Conservation (phyloP, 768 basidiomycete species). For the Suillus decipiens region DNA sequence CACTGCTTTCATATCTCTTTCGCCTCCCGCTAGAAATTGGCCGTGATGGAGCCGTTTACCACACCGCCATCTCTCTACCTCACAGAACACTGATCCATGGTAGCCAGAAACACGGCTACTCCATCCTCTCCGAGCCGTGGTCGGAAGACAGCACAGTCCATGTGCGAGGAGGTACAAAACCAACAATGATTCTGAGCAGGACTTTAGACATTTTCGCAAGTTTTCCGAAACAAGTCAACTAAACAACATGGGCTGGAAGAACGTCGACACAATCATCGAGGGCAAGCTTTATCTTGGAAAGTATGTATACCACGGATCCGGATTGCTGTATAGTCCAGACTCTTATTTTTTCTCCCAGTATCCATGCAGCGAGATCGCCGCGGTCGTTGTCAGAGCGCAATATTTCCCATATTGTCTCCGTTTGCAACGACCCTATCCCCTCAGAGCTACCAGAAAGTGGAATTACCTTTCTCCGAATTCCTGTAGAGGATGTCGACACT, state of each 20-base stretch:
- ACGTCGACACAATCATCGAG: slow-evolving; percentile 67
- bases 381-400: slow-evolving; percentile 71
- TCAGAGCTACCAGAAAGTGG: slow-evolving; percentile 72
- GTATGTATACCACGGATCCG: slow-evolving; percentile 45
- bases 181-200: slow-evolving; percentile 27
- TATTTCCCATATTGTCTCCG: slow-evolving; percentile 80
- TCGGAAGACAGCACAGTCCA: slow-evolving; percentile 18
- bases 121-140: slow-evolving; percentile 30
- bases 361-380: slow-evolving; percentile 69
- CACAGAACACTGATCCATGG: slow-evolving; percentile 22
- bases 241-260: slow-evolving; percentile 52
- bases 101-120: slow-evolving; percentile 31
- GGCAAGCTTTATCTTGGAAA: slow-evolving; percentile 73
- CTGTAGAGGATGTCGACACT: slow-evolving; percentile 69
- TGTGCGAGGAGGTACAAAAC: slow-evolving; percentile 35
- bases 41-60: slow-evolving; percentile 34
- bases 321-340: slow-evolving; percentile 12
- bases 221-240: slow-evolving; percentile 26
- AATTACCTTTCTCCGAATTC: slow-evolving; percentile 67
- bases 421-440: slow-evolving; percentile 71
- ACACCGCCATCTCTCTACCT: slow-evolving; percentile 32
- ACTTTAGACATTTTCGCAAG: slow-evolving; percentile 27
- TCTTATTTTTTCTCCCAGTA: slow-evolving; percentile 39
- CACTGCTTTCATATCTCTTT: slow-evolving; percentile 30
- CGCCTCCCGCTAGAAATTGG: slow-evolving; percentile 29